These are phyloP conservation scores for Taiwanofungus camphoratus DNA, from an alignment of 1,284 basidiomycete species.

Conservation along the genomic window DNA sequence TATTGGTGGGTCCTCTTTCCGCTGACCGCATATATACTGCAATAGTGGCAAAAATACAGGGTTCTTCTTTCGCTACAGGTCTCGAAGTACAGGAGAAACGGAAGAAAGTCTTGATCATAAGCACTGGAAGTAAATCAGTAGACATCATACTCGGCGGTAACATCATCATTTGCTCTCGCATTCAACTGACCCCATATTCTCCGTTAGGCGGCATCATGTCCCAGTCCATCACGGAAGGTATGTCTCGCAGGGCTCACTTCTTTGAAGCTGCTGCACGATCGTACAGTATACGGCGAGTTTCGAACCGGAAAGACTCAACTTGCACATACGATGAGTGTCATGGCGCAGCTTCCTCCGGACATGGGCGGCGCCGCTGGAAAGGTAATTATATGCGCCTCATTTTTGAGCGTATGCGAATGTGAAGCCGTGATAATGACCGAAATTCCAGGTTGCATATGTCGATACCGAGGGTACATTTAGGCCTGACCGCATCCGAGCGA, in stretches of 20 bases:
- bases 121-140: slow-evolving; percentile 88
- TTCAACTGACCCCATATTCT: slow-evolving; percentile 3
- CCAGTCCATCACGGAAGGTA: slow-evolving; percentile 89
- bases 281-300: slow-evolving; percentile 71
- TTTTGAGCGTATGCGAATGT: not conserved
- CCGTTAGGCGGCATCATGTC: slow-evolving; percentile 82
- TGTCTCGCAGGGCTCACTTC: too few species aligned
- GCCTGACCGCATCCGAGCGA: slow-evolving; percentile 83
- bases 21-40: slow-evolving; percentile 8
- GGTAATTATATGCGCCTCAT: slow-evolving; percentile 31
- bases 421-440: not conserved
- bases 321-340: slow-evolving; percentile 88
- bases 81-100: slow-evolving; percentile 85
- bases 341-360: slow-evolving; percentile 82
- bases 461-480: slow-evolving; percentile 95
- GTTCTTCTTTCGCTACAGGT: slow-evolving; percentile 83
- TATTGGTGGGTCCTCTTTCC: slow-evolving; percentile 47
- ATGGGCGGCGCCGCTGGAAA: slow-evolving; percentile 89
- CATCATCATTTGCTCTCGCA: slow-evolving; percentile 14
- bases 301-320: slow-evolving; percentile 89
- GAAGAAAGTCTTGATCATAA: slow-evolving; percentile 73
- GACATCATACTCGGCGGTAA: slow-evolving; percentile 83
- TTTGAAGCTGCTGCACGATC: not conserved
- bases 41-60: slow-evolving; percentile 38
- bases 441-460: slow-evolving; percentile 77